These are phyloP conservation scores for Atalantia buxifolia DNA, from an alignment of 345 rosid genomes.

Conservation along the genomic window DNA sequence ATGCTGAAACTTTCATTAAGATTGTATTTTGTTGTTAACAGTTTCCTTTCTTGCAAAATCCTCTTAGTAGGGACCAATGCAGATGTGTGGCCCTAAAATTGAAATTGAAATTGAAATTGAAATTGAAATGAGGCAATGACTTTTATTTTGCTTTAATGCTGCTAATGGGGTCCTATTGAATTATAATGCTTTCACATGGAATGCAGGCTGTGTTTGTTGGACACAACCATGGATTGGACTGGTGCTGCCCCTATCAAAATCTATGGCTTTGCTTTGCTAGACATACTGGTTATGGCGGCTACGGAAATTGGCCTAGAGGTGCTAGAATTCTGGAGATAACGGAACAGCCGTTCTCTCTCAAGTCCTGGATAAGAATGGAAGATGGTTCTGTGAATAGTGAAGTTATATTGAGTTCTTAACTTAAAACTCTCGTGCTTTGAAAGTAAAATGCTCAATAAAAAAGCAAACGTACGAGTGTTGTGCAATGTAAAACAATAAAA, in stretches of 20 bases:
- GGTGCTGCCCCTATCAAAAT: conserved; percentile 80
- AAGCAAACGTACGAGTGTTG: background rate
- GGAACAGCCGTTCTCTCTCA: conserved; percentile 54
- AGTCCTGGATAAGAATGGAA: conserved; percentile 95
- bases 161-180: conserved; percentile 5
- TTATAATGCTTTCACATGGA: conserved; percentile 12
- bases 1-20: background rate
- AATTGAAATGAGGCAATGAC: background rate
- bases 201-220: conserved; percentile 84
- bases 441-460: background rate
- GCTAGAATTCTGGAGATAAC: conserved; percentile 72
- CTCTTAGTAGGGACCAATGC: background rate
- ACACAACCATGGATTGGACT: conserved; percentile 92
- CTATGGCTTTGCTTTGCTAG: conserved; percentile 96
- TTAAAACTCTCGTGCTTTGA: background rate
- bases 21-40: background rate
- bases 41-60: background rate
- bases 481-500: no score
- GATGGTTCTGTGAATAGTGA: conserved; percentile 60
- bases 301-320: conserved; percentile 84
- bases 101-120: background rate
- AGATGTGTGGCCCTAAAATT: background rate
- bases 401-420: conserved; percentile 39
- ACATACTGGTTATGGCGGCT: conserved; percentile 85
- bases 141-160: background rate